Evolutionary conservation across 129 eudicot species (phyloP), one percentile per base, ranked within the genome.

Genomic region (Arctium lappa): DNA sequence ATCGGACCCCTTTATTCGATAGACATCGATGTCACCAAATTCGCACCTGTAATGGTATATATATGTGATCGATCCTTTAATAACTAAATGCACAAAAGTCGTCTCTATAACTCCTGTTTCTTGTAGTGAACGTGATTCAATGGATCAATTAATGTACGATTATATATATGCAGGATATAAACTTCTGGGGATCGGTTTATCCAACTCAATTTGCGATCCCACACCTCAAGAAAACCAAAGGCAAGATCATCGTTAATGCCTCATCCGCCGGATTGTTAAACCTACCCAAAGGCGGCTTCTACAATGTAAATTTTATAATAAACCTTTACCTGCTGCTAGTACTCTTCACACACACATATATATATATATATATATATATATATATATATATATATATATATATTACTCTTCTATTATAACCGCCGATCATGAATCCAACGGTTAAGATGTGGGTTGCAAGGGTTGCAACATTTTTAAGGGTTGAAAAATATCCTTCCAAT

Each of bases 121-220:
- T 79, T 37, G 39, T 6, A 6, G 5, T 36, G 29, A 27, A 29
- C 33, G 13, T 74, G 10, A 56, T 56, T 31, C 10, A 34, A 34
- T 33, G 69, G 2, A 4, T 77, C 37, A 33, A 22, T 22, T 22
- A 22, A 15, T 6, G 16, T 12, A 30, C 13, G 27, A 11, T 27
- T 33, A 33, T 33, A 46, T 46, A 46, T 27, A 53, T 73, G 66
- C 70, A 87, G 90, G 80, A 87, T 72, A 69, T 81, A 46, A 87
- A 87, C 81, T 88, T 88, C 31, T 88, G 87, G 91, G 91, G 91
- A 38, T 85, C 91, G 2, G 69, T 88, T 69, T 88, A 88, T 69
- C 83, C 89, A 11, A 85, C 91, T 53, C 74, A 88, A 66, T 88
- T 77, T 4, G 91, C 91, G 2, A 69, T 85, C 48, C 91, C 91